Base-by-base conservation (phyloP, 495 filamentous ascomycete species). In the Apiosordaria backusii region DNA sequence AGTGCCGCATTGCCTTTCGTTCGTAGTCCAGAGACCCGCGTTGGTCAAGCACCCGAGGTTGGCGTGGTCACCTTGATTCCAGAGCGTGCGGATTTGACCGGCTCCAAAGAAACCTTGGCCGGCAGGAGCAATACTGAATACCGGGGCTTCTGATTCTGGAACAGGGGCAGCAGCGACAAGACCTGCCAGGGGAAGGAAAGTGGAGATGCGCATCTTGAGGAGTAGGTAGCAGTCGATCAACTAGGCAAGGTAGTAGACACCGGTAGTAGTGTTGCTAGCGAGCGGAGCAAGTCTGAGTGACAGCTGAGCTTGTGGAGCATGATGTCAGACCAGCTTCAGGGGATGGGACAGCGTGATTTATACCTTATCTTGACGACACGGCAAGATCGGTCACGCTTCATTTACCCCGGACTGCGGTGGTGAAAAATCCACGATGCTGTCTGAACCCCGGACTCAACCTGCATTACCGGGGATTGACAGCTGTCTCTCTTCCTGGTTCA, bases 21-120 rank as follows among this genome's bases (percentile, higher is more conserved):
- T 50, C 26, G 62, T 27, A 1, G 72, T 74, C 70, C 70, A 74
- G 21, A 29, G 59, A 1, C 72, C 72, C 1, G 50, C 16, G 16
- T 60, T 45, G 16, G 72, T 74, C 21, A 74, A 50, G 59, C 72
- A 74, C 19, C 72, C 72, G n/a, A 74, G 72, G 40, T 72, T 66
- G 18, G 62, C 50, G 59, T 72, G 53, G 62, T 65, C 62, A 35
- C 59, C 66, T 25, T 67, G 40, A 27, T 64, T 58, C 70, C 70
- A 74, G 19, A 27, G 62, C 0, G 70, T 62, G 25, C 70, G 67
- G 22, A 74, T 55, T 35, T 72, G 70, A 52, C 72, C 72, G 4
- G n/a, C 62, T 19, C 70, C 70, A 58, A 70, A 71, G 62, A 24
- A 23, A 1, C 26, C 57, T 25, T 60, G 26, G 16, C 18, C 18